Evolutionary conservation across 352 stramenopile genomes (phyloP), one percentile per base, ranked within the genome.

Genomic region (Globisporangium radiosum): DNA sequence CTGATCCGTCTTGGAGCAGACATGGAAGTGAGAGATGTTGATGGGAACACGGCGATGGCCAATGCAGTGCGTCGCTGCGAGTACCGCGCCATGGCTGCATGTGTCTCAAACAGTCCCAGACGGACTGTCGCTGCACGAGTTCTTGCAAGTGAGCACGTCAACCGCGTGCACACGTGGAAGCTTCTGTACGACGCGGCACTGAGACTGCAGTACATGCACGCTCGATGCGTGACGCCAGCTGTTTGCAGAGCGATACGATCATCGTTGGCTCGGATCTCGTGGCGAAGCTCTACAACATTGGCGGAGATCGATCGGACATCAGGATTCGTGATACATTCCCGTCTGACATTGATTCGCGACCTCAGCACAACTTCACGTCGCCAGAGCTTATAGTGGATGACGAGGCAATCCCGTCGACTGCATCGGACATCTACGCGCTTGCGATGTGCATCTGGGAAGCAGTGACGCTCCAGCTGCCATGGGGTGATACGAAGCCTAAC

Each of bases 341-440:
- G 0, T 37, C 4, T 2, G n/a, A 0, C 9, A 2, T 3, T 1
- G 52, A 39, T 4, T 8, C 2, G 3, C n/a, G n/a, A n/a, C n/a
- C n/a, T n/a, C n/a, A n/a, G n/a, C n/a, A n/a, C n/a, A n/a, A 19
- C 7, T 52, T 62, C 58, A 63, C 60, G 11, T 58, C 62, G 38
- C 62, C 58, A 3, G 59, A 66, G 56, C 17, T 58, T 9, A 14
- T 6, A 6, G 39, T 9, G 7, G 8, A 8, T 54, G 47, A 14
- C 15, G 3, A 1, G 39, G 64, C 8, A 58, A n/a, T n/a, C 3
- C 47, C 61, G 1, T 64, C 63, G 9, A 9, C 39, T 36, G 53
- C 54, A 5, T 62, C 52, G 11, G 65, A 75, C 13, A 50, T 72
- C 25, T 72, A 68, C 19, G 71, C 69, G 42, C 59, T 72, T 17